These are phyloP conservation scores for Daldinia eschscholtzii DNA, from an alignment of 2,329 filamentous ascomycete species.

Conservation along the genomic window DNA sequence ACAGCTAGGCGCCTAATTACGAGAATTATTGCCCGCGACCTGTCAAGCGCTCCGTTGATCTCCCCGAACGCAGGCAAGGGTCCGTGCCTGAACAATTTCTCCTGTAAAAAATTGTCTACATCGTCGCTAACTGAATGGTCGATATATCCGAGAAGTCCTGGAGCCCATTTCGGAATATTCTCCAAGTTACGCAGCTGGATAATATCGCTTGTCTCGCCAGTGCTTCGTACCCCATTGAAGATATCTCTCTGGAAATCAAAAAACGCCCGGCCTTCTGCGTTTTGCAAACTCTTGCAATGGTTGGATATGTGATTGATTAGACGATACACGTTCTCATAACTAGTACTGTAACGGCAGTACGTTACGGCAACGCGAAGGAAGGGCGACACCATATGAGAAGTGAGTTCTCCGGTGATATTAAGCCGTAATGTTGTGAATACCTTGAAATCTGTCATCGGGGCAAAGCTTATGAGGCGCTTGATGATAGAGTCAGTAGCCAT, in stretches of 20 bases:
- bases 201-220: slow-evolving; percentile 47
- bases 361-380: slow-evolving; percentile 69
- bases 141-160: slow-evolving; percentile 62
- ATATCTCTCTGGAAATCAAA: slow-evolving; percentile 59
- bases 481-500: slow-evolving; percentile 68
- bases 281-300: slow-evolving; percentile 61
- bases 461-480: slow-evolving; percentile 65
- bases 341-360: slow-evolving; percentile 63
- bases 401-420: slow-evolving; percentile 66
- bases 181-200: slow-evolving; percentile 52
- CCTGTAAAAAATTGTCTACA: slow-evolving; percentile 60
- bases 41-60: slow-evolving; percentile 50
- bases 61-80: slow-evolving; percentile 49
- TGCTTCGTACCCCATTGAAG: slow-evolving; percentile 52
- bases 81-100: slow-evolving; percentile 58
- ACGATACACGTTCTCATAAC: slow-evolving; percentile 52
- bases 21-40: slow-evolving; percentile 52
- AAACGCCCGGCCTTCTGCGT: slow-evolving; percentile 63
- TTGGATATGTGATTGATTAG: slow-evolving; percentile 60
- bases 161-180: slow-evolving; percentile 63
- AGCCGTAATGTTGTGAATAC: slow-evolving; percentile 67
- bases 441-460: slow-evolving; percentile 62
- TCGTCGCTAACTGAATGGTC: slow-evolving; percentile 58
- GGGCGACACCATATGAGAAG: slow-evolving; percentile 62
- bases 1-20: slow-evolving; percentile 59